Percentiles rank a stretch among this genome's conserved stretches.
phyloP scores from a whole-genome alignment of 2,329 filamentous ascomycete genomes.

The Diaporthe caulivora region DNA sequence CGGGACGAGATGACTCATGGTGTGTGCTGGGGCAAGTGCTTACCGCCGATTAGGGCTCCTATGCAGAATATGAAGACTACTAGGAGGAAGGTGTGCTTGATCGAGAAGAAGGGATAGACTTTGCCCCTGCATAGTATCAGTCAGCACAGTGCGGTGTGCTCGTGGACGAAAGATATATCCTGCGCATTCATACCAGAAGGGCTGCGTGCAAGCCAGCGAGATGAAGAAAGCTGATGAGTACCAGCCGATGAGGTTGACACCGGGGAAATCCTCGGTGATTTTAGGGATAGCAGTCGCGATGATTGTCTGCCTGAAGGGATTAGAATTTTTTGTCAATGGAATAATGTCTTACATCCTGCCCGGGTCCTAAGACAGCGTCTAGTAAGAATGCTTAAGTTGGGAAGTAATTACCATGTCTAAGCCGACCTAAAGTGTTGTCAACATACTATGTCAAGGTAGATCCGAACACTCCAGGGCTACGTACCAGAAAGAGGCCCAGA shows the following conservation, averaged over 20 bases:
- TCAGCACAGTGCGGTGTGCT: background rate
- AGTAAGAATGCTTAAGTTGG: too few species aligned
- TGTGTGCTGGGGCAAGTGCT: background rate
- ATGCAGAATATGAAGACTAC: slow-evolving; percentile 56
- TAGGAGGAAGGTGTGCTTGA: slow-evolving; percentile 42
- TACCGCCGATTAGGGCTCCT: slow-evolving; percentile 56
- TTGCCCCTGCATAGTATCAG: slow-evolving; percentile 39
- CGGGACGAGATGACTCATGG: accelerated
- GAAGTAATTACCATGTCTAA: background rate
- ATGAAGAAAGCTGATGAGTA: slow-evolving; percentile 22
- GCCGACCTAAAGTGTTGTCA: background rate
- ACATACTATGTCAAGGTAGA: background rate
- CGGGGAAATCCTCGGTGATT: slow-evolving; percentile 4
- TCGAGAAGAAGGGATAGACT: slow-evolving; percentile 49
- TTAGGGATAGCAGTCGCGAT: slow-evolving; percentile 19
- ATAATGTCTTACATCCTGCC: too few species aligned
- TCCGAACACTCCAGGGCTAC: accelerated
- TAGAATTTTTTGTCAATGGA: background rate
- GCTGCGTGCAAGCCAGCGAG: slow-evolving; percentile 2
- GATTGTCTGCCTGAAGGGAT: background rate
- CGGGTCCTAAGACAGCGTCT: too few species aligned
- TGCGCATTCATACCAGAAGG: background rate
- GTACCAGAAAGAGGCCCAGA: slow-evolving; percentile 6
- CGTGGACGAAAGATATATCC: too few species aligned
- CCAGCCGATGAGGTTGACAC: slow-evolving; percentile 7